Evolutionary conservation across 257 asterid species (phyloP).

Genomic region (Solanum medicagineum): DNA sequence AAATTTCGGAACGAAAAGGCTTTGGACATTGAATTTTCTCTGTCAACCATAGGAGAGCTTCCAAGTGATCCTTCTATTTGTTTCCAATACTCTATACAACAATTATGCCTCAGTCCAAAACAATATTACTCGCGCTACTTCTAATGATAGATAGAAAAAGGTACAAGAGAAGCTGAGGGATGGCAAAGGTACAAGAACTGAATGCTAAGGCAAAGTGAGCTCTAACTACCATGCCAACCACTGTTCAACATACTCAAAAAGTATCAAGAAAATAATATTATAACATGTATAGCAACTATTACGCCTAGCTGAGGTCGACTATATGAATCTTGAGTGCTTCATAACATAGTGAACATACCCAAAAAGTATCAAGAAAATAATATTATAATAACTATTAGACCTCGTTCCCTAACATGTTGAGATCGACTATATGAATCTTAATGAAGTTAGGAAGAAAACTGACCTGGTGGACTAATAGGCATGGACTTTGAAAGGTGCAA

Average conservation of each 20-base stretch:
- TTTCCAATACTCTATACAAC: background rate
- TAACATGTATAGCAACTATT: background rate
- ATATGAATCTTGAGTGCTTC: background rate
- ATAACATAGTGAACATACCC: background rate
- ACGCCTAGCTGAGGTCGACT: background rate
- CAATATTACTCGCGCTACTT: background rate
- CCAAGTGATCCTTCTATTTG: background rate
- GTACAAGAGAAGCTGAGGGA: background rate
- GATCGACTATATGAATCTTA: background rate
- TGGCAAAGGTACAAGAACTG: background rate
- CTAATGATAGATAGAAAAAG: background rate
- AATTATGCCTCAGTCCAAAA: background rate
- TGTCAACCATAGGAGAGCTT: conserved; percentile 1
- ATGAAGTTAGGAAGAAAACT: conserved; percentile 7
- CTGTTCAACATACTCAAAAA: background rate
- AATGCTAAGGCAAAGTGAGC: background rate
- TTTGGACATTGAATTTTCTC: conserved; percentile 11
- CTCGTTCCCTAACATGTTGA: background rate
- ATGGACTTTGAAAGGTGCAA: conserved; percentile 10
- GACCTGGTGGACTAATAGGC: conserved; percentile 27
- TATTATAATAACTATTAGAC: background rate
- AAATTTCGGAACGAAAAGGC: conserved; percentile 1
- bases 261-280: background rate
- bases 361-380: background rate
- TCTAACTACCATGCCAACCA: background rate